A percentile compares a stretch with the other conserved stretches of the same genome.
phyloP scores from a whole-genome alignment of 306 rosid genomes.

The Quercus dentata region DNA sequence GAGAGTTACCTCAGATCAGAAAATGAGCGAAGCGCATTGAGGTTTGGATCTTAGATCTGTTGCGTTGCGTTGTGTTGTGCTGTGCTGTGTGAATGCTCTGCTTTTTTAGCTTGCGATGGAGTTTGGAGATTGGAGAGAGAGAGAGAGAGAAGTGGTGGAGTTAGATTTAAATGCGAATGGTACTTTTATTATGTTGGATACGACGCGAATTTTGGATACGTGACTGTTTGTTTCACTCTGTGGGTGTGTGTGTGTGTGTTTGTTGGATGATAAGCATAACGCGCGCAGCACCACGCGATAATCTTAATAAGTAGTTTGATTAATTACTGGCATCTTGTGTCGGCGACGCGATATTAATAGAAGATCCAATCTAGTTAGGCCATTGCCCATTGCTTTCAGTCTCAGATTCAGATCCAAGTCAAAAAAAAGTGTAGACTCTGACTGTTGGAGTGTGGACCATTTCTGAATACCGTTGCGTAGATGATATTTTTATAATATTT shows the following conservation, averaged over 20 bases:
- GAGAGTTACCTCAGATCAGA: conserved; percentile 12
- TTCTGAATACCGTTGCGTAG: no score
- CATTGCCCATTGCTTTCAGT: no score
- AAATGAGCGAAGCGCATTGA: conserved; percentile 5
- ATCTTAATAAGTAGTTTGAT: background rate
- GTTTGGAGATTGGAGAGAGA: conserved; percentile 3
- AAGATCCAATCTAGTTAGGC: no score
- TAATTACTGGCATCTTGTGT: background rate
- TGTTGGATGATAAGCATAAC: background rate
- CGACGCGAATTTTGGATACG: no score
- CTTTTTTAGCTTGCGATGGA: background rate
- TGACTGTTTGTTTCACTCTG: background rate
- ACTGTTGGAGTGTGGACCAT: no score
- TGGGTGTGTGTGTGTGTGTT: background rate
- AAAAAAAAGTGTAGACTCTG: no score
- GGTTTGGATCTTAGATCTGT: conserved; percentile 47
- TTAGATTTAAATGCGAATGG: background rate
- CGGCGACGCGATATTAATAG: conserved; percentile 3
- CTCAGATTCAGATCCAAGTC: no score
- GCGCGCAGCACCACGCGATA: conserved; percentile 12
- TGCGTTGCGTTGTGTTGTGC: background rate
- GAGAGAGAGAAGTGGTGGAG: background rate
- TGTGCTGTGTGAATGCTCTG: background rate
- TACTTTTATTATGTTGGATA: no score
- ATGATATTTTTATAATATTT: no score